phyloP scores from a whole-genome alignment of 2,329 filamentous ascomycete genomes.

The Dactylellina parvicollis region DNA sequence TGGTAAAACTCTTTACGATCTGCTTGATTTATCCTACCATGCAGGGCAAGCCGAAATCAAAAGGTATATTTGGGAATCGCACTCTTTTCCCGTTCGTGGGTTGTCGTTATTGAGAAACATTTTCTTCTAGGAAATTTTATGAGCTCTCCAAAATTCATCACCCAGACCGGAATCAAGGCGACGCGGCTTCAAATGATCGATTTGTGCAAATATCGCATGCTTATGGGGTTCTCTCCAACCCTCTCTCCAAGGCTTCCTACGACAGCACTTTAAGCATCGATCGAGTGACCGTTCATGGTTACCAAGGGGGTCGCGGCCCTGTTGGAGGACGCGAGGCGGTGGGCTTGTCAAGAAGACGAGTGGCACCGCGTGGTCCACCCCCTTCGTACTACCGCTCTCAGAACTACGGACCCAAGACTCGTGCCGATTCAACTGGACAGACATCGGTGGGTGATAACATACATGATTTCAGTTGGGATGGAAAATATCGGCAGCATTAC shows the following conservation, averaged over 20 bases:
- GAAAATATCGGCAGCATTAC: slow-evolving; percentile 77
- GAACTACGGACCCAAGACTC: slow-evolving; percentile 69
- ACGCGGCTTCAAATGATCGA: slow-evolving; percentile 75
- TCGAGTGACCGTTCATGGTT: slow-evolving; percentile 61
- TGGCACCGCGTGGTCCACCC: slow-evolving; percentile 83
- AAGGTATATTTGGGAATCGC: slow-evolving; percentile 11
- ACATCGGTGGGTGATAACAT: slow-evolving; percentile 67
- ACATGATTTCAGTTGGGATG: slow-evolving; percentile 78
- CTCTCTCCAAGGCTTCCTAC: slow-evolving; percentile 79
- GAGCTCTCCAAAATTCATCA: slow-evolving; percentile 89
- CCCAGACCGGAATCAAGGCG: slow-evolving; percentile 84
- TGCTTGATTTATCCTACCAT: slow-evolving; percentile 19
- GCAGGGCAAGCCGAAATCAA: slow-evolving; percentile 37
- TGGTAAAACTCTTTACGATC: slow-evolving; percentile 22
- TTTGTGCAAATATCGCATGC: slow-evolving; percentile 88
- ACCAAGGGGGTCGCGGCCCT: slow-evolving; percentile 68
- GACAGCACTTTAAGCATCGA: slow-evolving; percentile 68
- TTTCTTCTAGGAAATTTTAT: slow-evolving; percentile 72
- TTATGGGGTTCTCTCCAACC: slow-evolving; percentile 78
- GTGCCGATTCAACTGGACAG: slow-evolving; percentile 65
- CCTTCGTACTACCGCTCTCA: slow-evolving; percentile 81
- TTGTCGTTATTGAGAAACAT: background rate
- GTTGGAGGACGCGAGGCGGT: slow-evolving; percentile 80
- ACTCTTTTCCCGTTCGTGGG: background rate
- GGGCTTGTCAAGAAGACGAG: slow-evolving; percentile 79